These are phyloP conservation scores for Taphrina betulina DNA, from an alignment of 1,139 yeast species.

Conservation along the genomic window DNA sequence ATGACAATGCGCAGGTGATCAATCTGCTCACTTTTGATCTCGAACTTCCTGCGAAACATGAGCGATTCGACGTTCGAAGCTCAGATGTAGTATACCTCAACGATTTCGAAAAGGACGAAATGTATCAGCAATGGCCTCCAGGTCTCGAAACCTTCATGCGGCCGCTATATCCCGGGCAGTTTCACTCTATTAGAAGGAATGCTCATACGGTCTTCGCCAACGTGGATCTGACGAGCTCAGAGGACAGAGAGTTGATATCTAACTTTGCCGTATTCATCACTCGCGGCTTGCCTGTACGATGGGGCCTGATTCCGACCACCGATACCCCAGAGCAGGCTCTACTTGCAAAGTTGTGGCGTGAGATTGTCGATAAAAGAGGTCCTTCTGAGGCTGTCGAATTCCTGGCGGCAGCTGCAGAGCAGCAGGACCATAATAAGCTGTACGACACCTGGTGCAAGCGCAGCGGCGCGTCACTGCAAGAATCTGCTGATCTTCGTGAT, in stretches of 20 bases:
- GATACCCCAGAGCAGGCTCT: slow-evolving; percentile 26
- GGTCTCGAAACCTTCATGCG: slow-evolving; percentile 23
- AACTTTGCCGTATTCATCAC: slow-evolving; percentile 41
- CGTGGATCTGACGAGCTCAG: slow-evolving; percentile 58
- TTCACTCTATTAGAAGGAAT: slow-evolving; percentile 71
- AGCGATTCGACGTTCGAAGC: slow-evolving; percentile 50
- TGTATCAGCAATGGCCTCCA: slow-evolving; percentile 52
- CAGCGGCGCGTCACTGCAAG: slow-evolving; percentile 28
- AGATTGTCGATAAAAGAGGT: slow-evolving; percentile 6
- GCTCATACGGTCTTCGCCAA: slow-evolving; percentile 73
- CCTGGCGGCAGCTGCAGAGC: slow-evolving; percentile 8
- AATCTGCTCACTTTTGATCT: slow-evolving; percentile 38
- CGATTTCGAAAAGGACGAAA: slow-evolving; percentile 64
- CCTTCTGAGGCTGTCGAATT: slow-evolving; percentile 7
- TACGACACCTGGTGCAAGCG: slow-evolving; percentile 39
- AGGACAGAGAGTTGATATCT: slow-evolving; percentile 49
- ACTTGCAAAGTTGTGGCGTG: slow-evolving; percentile 37
- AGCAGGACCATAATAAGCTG: slow-evolving; percentile 1
- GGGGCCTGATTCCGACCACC: slow-evolving; percentile 72
- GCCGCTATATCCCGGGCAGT: slow-evolving; percentile 51
- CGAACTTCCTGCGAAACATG: slow-evolving; percentile 38
- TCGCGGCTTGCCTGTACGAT: slow-evolving; percentile 68
- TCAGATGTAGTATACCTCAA: slow-evolving; percentile 61
- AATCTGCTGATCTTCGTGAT: neutral
- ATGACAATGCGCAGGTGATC: slow-evolving; percentile 37